These are phyloP conservation scores for Verticillium zaregamsianum DNA, from an alignment of 2,329 filamentous ascomycete genomes.

Conservation along the genomic window DNA sequence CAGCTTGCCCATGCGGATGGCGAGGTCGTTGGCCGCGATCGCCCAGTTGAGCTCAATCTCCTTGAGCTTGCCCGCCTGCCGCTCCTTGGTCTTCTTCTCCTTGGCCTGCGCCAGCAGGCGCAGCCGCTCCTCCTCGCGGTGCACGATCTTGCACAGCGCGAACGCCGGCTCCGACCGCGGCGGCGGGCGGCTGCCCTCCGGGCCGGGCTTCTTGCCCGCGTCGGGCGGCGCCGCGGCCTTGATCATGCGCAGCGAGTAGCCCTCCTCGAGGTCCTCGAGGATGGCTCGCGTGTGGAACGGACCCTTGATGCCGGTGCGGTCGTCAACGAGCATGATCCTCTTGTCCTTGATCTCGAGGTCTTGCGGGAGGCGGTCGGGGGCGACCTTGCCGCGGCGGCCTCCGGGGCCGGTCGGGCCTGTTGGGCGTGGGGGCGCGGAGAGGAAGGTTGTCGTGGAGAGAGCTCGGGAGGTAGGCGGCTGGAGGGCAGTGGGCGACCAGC, in stretches of 20 bases:
- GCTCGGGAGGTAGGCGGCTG: neutral
- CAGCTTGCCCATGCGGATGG: conserved; percentile 65
- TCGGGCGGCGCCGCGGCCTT: conserved; percentile 26
- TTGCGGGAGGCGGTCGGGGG: conserved; percentile 30
- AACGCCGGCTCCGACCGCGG: conserved; percentile 14
- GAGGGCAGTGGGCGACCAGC: neutral
- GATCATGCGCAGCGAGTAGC: conserved; percentile 37
- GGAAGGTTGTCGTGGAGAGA: neutral
- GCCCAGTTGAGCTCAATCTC: conserved; percentile 89
- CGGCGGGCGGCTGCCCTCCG: neutral
- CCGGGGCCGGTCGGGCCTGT: neutral
- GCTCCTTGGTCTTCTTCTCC: conserved; percentile 35
- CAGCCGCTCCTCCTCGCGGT: conserved; percentile 42
- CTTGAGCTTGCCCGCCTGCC: conserved; percentile 50
- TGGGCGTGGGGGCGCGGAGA: neutral
- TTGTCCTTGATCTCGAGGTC: conserved; percentile 41
- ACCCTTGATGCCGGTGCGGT: conserved; percentile 31
- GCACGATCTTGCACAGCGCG: conserved; percentile 70
- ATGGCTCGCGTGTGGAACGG: conserved; percentile 34
- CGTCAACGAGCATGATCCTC: conserved; percentile 35
- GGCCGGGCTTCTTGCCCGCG: conserved; percentile 13
- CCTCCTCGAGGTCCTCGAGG: conserved; percentile 32
- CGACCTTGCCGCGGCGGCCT: neutral
- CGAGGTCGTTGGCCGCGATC: conserved; percentile 71
- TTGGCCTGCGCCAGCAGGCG: conserved; percentile 38